A percentile compares a stretch with the other conserved stretches of the same genome.
phyloP scores from a whole-genome alignment of 371 early-diverging fungal species.

The Saksenaea vasiformis region DNA sequence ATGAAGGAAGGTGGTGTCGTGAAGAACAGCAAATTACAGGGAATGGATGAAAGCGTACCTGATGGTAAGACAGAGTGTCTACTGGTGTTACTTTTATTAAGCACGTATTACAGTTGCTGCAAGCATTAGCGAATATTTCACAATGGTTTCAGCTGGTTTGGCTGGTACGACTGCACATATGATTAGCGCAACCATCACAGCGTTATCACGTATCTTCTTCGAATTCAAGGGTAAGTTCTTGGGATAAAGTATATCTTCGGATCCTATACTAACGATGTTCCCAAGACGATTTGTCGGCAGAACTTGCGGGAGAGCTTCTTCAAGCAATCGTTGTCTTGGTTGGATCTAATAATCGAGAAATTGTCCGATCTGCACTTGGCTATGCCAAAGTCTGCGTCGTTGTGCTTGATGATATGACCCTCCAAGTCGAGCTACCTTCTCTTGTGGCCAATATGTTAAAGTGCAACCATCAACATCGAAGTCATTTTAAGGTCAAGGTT shows the following conservation, averaged over 20 bases:
- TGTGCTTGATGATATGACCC: constrained; percentile 66
- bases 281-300: constrained; percentile 53
- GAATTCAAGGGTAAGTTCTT: constrained; percentile 73
- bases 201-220: constrained; percentile 84
- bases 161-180: constrained; percentile 90
- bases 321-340: constrained; percentile 77
- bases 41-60: constrained; percentile 55
- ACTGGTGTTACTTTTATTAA: not conserved
- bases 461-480: constrained; percentile 86
- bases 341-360: constrained; percentile 82
- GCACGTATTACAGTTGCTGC: constrained; percentile 37
- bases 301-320: constrained; percentile 67
- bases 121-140: constrained; percentile 65
- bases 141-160: constrained; percentile 94
- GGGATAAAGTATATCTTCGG: not conserved
- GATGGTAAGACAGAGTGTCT: constrained; percentile 32
- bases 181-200: constrained; percentile 89
- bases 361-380: constrained; percentile 88
- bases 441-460: constrained; percentile 71
- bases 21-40: constrained; percentile 51
- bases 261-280: not conserved
- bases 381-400: constrained; percentile 92
- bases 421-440: constrained; percentile 67
- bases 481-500: constrained; percentile 87
- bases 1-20: constrained; percentile 82